A percentile compares a stretch with the other conserved stretches of the same genome.
These are phyloP conservation scores for Amniculicola lignicola DNA, from an alignment of 495 filamentous ascomycete species.

Conservation along the genomic window DNA sequence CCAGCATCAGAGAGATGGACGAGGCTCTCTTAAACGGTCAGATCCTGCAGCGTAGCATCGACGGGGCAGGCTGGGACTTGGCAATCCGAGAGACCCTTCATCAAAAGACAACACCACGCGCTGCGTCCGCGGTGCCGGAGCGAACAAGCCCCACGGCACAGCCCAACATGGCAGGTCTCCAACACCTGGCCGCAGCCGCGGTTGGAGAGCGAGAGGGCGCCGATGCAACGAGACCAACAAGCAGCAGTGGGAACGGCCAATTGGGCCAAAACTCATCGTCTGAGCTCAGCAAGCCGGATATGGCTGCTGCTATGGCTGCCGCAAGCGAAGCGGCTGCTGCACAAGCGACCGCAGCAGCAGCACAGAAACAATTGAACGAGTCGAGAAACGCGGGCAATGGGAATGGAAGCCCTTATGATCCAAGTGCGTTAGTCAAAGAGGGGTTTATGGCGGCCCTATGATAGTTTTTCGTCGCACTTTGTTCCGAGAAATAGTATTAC, in stretches of 20 bases:
- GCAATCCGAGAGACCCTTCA: conserved; percentile 25
- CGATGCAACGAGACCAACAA: conserved; percentile 19
- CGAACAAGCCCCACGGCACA: conserved; percentile 5
- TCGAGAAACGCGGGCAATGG: conserved; percentile 9
- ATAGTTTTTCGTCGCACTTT: too few relatives aligned
- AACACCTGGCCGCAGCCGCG: conserved; percentile 33
- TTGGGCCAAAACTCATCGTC: neutral
- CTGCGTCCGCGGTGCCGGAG: neutral
- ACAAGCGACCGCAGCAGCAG: conserved; percentile 32
- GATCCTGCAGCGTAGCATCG: conserved; percentile 16
- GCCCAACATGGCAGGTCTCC: conserved; percentile 34
- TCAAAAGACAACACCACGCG: conserved; percentile 19
- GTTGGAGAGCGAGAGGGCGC: conserved; percentile 32
- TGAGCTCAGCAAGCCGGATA: conserved; percentile 11
- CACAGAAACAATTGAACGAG: conserved; percentile 27
- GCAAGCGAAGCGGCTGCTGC: conserved; percentile 29
- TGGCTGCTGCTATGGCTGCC: conserved; percentile 19
- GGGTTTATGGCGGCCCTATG: too few relatives aligned
- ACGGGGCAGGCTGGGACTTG: conserved; percentile 28
- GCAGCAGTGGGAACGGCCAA: conserved; percentile 21
- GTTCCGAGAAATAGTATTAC: too few relatives aligned
- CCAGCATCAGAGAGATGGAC: conserved; percentile 31
- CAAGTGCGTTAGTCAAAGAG: conserved; percentile 26
- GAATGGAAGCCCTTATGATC: conserved; percentile 17
- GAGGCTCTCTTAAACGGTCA: conserved; percentile 26